Conservation (phyloP, 2,329 filamentous ascomycete species). For the Didymosphaeria variabile region DNA sequence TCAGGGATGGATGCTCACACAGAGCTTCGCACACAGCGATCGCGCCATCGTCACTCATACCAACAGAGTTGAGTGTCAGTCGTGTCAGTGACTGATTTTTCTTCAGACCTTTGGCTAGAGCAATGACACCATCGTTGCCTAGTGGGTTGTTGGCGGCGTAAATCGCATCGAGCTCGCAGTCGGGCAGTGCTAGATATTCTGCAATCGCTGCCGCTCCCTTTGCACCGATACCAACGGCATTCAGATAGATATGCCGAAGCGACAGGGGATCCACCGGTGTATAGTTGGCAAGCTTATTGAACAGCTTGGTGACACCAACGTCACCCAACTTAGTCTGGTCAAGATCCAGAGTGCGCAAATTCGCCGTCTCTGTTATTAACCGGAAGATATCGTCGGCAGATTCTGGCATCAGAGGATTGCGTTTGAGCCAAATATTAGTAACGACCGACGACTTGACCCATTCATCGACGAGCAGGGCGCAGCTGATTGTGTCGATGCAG, state of each 20-base stretch:
- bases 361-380: slow-evolving; percentile 55
- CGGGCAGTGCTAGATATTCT: slow-evolving; percentile 31
- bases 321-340: slow-evolving; percentile 63
- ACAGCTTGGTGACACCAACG: slow-evolving; percentile 56
- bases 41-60: slow-evolving; percentile 53
- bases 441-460: slow-evolving; percentile 56
- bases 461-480: slow-evolving; percentile 56
- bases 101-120: slow-evolving; percentile 35
- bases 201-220: slow-evolving; percentile 37
- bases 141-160: slow-evolving; percentile 47
- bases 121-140: slow-evolving; percentile 31
- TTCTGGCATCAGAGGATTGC: slow-evolving; percentile 59
- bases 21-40: slow-evolving; percentile 52
- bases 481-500: slow-evolving; percentile 57
- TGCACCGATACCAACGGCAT: slow-evolving; percentile 40
- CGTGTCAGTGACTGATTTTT: slow-evolving; percentile 34
- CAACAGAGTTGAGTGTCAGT: slow-evolving; percentile 55
- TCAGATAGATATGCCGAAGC: slow-evolving; percentile 46
- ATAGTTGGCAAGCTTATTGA: slow-evolving; percentile 49
- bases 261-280: slow-evolving; percentile 31
- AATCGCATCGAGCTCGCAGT: slow-evolving; percentile 41
- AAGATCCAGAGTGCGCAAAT: slow-evolving; percentile 61
- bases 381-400: slow-evolving; percentile 54
- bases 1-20: slow-evolving; percentile 47
- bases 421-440: slow-evolving; percentile 64